These are phyloP conservation scores for Gymnopilus junonius DNA, from an alignment of 768 basidiomycete genomes.

Conservation along the genomic window DNA sequence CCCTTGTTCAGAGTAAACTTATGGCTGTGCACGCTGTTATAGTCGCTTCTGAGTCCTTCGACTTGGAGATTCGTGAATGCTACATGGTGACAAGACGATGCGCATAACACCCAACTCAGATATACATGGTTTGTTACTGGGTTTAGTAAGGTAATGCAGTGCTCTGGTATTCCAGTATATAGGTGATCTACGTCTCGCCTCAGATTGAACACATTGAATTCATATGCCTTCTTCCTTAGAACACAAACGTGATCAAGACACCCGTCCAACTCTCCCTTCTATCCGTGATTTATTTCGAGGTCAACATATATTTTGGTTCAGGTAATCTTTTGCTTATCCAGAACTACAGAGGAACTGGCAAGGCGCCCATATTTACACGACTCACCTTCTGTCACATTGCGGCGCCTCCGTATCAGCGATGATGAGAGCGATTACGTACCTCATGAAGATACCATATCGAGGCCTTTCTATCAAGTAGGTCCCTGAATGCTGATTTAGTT, in stretches of 20 bases:
- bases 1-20: conserved; percentile 1
- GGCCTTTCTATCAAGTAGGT: conserved; percentile 13
- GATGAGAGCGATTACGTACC: conserved; percentile 30
- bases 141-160: conserved; percentile 2
- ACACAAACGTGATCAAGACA: conserved; percentile 24
- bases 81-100: conserved; percentile 21
- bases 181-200: conserved; percentile 16
- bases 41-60: background rate
- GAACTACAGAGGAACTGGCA: conserved; percentile 50
- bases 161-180: conserved; percentile 17
- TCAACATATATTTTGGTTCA: conserved; percentile 23
- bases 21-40: conserved; percentile 10
- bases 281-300: conserved; percentile 74
- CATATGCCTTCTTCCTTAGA: conserved; percentile 33
- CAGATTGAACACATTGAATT: conserved; percentile 9
- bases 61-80: conserved; percentile 6
- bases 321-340: background rate
- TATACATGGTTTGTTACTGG: conserved; percentile 12
- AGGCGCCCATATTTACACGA: conserved; percentile 39
- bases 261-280: conserved; percentile 68
- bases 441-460: background rate
- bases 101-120: conserved; percentile 23
- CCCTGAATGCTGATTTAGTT: background rate
- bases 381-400: conserved; percentile 44
- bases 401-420: conserved; percentile 46